Base-by-base conservation (phyloP, 768 basidiomycete genomes). In the Lactifluus pinguis region DNA sequence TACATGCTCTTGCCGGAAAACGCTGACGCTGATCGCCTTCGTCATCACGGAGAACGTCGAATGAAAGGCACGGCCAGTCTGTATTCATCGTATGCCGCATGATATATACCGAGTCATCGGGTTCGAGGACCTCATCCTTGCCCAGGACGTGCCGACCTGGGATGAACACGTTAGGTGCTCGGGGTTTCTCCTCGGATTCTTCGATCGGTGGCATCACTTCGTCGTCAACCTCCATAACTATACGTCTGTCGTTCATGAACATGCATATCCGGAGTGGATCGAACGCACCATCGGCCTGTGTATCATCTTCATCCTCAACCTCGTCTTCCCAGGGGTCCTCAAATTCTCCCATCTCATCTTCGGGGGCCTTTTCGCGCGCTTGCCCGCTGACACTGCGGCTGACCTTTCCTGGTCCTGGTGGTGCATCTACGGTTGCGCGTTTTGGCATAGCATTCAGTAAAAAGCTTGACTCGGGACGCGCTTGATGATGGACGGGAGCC, bases 301-400 rank as follows among this genome's bases (percentile, higher is more conserved):
- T 80, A 68, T 87, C n/a, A n/a, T n/a, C 89, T 57, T 95, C 92
- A 66, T 84, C 86, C 73, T 94, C 94, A 63, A 93, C 80, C 73
- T 98, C 95, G 70, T 98, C 95, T 76, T 98, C 95, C 92, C 94
- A 98, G 68, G 87, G 86, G 71, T 98, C 95, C 76, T 98, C 97
- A 67, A 98, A 98, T 72, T 95, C 92, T 63, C 94, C 94, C 83
- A 95, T 93, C 63, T 86, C 90, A 66, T 61, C 53, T 41, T 88
- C 83, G 44, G 69, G 55, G 17, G 68, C 64, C 60, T 69, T 71
- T 65, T 78, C 74, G 63, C 80, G 80, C 68, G 72, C 79, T 60
- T 69, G 72, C 15, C 77, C 39, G 25, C 61, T 58, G 48, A 39
- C 77, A 57, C 71, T 73, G 19, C 75, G 75, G 2, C 76, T 71